phyloP scores from a whole-genome alignment of 192 early-diverging fungal genomes.

The Pilobolus umbonatus region DNA sequence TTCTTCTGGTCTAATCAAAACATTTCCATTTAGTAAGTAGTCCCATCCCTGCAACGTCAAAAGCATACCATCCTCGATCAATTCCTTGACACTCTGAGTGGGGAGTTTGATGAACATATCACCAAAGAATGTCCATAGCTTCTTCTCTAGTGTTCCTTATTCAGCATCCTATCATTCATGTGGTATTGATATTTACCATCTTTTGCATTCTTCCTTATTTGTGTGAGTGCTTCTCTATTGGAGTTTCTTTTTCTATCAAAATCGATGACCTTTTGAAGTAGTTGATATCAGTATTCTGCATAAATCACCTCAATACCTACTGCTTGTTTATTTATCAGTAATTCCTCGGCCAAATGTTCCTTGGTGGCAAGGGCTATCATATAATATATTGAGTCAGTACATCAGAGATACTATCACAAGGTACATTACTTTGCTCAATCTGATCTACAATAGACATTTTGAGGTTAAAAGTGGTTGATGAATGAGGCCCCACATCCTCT shows the following conservation, averaged over 20 bases:
- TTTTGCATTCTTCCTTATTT: constrained; percentile 36
- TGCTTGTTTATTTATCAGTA: constrained; percentile 53
- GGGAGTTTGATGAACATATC: constrained; percentile 58
- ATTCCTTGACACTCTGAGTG: constrained; percentile 39
- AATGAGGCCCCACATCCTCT: too few relatives aligned
- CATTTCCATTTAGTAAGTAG: neutral
- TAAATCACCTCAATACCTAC: constrained; percentile 29
- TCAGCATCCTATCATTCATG: neutral
- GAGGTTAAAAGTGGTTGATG: too few relatives aligned
- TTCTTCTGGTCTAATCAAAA: constrained; percentile 44
- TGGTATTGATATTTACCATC: constrained; percentile 19
- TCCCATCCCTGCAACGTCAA: neutral
- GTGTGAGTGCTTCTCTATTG: constrained; percentile 52
- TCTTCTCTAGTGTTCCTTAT: constrained; percentile 38
- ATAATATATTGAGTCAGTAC: neutral
- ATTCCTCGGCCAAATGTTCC: constrained; percentile 49
- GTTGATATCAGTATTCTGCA: neutral
- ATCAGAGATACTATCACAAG: neutral
- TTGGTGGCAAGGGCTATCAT: constrained; percentile 39
- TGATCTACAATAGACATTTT: neutral
- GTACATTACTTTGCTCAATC: constrained; percentile 13
- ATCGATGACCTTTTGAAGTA: constrained; percentile 39
- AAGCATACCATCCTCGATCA: constrained; percentile 49
- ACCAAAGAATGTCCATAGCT: constrained; percentile 54
- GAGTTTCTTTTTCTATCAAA: constrained; percentile 51